A percentile compares a stretch with the other conserved stretches of the same genome.
These are phyloP conservation scores for Mycena kentingensis DNA, from an alignment of 768 basidiomycete genomes.

Conservation along the genomic window DNA sequence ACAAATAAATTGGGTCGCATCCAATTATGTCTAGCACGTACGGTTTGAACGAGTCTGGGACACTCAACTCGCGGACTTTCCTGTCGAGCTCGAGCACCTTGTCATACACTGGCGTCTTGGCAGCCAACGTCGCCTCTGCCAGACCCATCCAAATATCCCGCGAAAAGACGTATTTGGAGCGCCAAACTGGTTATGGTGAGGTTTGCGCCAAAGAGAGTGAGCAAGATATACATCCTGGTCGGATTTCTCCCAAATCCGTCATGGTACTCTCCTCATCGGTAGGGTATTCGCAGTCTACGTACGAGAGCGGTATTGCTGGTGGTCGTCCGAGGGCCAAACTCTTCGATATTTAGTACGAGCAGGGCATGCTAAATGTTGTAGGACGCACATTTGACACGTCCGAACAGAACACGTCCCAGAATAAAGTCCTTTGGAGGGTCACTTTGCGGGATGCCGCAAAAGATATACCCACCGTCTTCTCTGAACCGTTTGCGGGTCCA, in stretches of 20 bases:
- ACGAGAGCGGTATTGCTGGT: slow-evolving; percentile 37
- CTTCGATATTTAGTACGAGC: slow-evolving; percentile 17
- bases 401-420: slow-evolving; percentile 43
- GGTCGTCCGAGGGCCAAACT: slow-evolving; percentile 44
- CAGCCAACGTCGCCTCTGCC: slow-evolving; percentile 49
- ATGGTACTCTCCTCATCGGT: slow-evolving; percentile 53
- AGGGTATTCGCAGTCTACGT: slow-evolving; percentile 51
- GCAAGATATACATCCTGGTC: slow-evolving; percentile 49
- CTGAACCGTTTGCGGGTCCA: slow-evolving; percentile 41
- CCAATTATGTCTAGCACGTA: slow-evolving; percentile 29
- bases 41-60: slow-evolving; percentile 49
- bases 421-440: slow-evolving; percentile 28
- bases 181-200: slow-evolving; percentile 47
- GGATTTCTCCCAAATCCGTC: slow-evolving; percentile 44
- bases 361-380: not conserved
- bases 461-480: slow-evolving; percentile 22
- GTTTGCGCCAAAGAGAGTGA: not conserved
- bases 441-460: not conserved
- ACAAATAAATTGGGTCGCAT: not conserved
- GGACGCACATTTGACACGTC: slow-evolving; percentile 38
- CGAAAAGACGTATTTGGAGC: slow-evolving; percentile 56
- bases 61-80: slow-evolving; percentile 48
- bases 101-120: slow-evolving; percentile 47
- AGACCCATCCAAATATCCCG: slow-evolving; percentile 52
- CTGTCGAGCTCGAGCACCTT: slow-evolving; percentile 53